phyloP scores from a whole-genome alignment of 2,329 filamentous ascomycete genomes.

The Cytospora piceae region DNA sequence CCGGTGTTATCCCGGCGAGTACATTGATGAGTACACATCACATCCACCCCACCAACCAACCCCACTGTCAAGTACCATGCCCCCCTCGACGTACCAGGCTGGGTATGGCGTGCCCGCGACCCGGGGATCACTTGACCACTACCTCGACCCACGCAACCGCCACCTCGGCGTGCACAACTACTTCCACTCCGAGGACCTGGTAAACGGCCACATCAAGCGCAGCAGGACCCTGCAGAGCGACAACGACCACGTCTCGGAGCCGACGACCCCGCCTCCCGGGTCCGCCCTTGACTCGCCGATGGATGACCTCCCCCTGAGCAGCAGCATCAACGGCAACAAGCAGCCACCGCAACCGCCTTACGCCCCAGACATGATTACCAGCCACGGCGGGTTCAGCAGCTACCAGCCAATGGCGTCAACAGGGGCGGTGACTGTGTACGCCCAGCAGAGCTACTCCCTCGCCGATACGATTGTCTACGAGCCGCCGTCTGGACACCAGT shows the following conservation, averaged over 20 bases:
- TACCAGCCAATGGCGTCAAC: conserved; percentile 4
- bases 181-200: background rate
- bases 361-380: conserved; percentile 3
- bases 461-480: conserved; percentile 33
- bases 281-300: conserved; percentile 7
- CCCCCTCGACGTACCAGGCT: background rate
- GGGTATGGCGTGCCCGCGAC: background rate
- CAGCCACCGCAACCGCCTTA: background rate
- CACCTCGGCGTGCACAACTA: background rate
- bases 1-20: background rate
- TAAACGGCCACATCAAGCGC: background rate
- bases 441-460: conserved; percentile 30
- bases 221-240: background rate
- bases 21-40: conserved; percentile 4
- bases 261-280: conserved; percentile 20
- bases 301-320: background rate
- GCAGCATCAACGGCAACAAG: background rate
- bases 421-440: background rate
- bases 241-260: conserved; percentile 6
- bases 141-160: background rate
- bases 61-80: background rate
- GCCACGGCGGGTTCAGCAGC: background rate
- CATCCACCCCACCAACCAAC: background rate
- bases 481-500: conserved; percentile 18
- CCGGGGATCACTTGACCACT: background rate